Evolutionary conservation across 805 yeast species (phyloP).

Genomic region (Debaryomyces maramus): DNA sequence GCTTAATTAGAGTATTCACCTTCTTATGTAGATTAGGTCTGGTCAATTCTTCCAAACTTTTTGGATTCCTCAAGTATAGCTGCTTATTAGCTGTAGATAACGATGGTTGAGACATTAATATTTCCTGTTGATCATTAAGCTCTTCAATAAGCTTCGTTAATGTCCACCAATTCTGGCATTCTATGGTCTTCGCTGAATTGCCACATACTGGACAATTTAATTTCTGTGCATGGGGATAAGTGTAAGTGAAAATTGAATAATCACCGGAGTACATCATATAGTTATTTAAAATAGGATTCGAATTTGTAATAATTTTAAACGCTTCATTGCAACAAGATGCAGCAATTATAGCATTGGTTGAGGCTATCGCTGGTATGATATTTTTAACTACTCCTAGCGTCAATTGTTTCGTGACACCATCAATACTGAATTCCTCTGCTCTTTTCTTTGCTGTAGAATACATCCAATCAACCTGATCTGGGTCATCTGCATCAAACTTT

Average conservation of each 20-base stretch:
- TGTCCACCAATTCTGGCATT: constrained; percentile 32
- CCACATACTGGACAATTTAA: constrained; percentile 81
- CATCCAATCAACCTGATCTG: constrained; percentile 66
- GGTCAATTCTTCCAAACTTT: constrained; percentile 45
- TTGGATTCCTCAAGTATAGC: constrained; percentile 51
- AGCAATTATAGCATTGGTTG: constrained; percentile 90
- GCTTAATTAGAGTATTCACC: constrained; percentile 36
- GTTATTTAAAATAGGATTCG: constrained; percentile 66
- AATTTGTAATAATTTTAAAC: constrained; percentile 71
- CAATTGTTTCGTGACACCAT: constrained; percentile 70
- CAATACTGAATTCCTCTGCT: constrained; percentile 65
- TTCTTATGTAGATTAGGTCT: constrained; percentile 40
- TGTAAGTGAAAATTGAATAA: constrained; percentile 71
- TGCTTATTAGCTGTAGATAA: constrained; percentile 38
- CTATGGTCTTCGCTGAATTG: constrained; percentile 22
- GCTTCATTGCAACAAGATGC: constrained; percentile 87
- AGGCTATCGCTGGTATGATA: constrained; percentile 91
- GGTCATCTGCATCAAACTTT: constrained; percentile 66
- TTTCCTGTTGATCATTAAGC: constrained; percentile 30
- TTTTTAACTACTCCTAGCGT: constrained; percentile 88
- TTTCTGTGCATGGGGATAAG: constrained; percentile 61
- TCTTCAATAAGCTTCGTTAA: constrained; percentile 45
- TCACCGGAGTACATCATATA: constrained; percentile 88
- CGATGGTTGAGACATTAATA: constrained; percentile 45
- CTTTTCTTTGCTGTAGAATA: constrained; percentile 53